These are phyloP conservation scores for Nitzschia putrida DNA, from an alignment of 108 stramenopile species.

Conservation along the genomic window DNA sequence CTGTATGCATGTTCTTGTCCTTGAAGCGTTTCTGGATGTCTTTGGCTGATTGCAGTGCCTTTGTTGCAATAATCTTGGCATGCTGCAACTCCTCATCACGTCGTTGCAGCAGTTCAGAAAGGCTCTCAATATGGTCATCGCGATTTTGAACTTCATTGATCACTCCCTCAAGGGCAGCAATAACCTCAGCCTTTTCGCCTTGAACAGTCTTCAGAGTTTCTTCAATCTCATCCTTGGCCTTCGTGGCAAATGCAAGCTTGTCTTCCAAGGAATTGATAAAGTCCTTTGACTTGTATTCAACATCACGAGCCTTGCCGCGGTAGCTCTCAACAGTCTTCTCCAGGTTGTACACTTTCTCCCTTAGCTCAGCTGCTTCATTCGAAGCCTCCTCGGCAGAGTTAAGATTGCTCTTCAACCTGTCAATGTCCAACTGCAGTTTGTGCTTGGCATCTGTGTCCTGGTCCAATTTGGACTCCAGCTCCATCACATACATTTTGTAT, in stretches of 20 bases:
- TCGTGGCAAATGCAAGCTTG: constrained; percentile 26
- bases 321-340: constrained; percentile 28
- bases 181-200: constrained; percentile 46
- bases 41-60: constrained; percentile 57
- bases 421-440: constrained; percentile 39
- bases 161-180: constrained; percentile 55
- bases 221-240: constrained; percentile 29
- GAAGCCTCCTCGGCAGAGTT: constrained; percentile 29
- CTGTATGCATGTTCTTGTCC: constrained; percentile 24
- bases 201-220: constrained; percentile 36
- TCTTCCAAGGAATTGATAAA: constrained; percentile 22
- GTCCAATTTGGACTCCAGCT: constrained; percentile 42
- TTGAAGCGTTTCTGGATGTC: constrained; percentile 51
- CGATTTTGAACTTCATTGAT: constrained; percentile 59
- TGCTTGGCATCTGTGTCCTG: constrained; percentile 41
- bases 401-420: constrained; percentile 32
- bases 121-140: constrained; percentile 56
- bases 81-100: constrained; percentile 62
- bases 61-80: constrained; percentile 62
- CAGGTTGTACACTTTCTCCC: constrained; percentile 35
- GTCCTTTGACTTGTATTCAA: constrained; percentile 31
- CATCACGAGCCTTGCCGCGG: constrained; percentile 23
- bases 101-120: constrained; percentile 41
- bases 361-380: constrained; percentile 26
- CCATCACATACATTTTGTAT: constrained; percentile 42